A percentile compares a stretch with the other conserved stretches of the same genome.
phyloP scores from a whole-genome alignment of 2,329 filamentous ascomycete genomes.

The Exophiala sp. region DNA sequence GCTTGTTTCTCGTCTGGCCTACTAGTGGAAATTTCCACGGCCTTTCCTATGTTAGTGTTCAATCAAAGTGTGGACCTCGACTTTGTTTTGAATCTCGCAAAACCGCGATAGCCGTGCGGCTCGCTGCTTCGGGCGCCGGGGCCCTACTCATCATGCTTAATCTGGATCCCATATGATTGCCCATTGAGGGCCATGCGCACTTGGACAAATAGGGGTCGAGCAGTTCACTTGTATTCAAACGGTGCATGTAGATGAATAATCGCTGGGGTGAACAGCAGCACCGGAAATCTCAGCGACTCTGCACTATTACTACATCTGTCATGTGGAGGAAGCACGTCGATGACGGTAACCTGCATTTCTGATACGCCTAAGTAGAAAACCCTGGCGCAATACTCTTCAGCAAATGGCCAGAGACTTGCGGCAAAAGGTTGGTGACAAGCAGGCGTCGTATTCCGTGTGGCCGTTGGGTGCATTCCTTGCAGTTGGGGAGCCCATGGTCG shows the following conservation, averaged over 20 bases:
- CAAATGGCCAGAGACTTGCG: background rate
- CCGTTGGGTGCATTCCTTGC: slow-evolving; percentile 12
- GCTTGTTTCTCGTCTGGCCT: slow-evolving; percentile 23
- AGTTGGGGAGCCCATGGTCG: slow-evolving; percentile 21
- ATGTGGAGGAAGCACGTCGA: slow-evolving; percentile 7
- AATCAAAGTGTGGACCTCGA: slow-evolving; percentile 23
- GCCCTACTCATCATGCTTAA: slow-evolving; percentile 11
- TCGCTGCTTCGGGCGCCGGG: slow-evolving; percentile 10
- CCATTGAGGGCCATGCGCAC: slow-evolving; percentile 4
- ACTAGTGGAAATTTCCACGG: slow-evolving; percentile 25
- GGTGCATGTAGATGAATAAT: slow-evolving; percentile 17
- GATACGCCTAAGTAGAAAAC: slow-evolving; percentile 4
- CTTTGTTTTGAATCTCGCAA: slow-evolving; percentile 25
- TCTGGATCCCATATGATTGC: slow-evolving; percentile 6
- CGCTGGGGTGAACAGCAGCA: slow-evolving; percentile 8
- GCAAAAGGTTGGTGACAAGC: slow-evolving; percentile 2
- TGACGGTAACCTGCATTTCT: slow-evolving; percentile 14
- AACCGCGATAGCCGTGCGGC: slow-evolving; percentile 3
- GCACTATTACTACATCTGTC: background rate
- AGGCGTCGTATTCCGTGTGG: slow-evolving; percentile 1
- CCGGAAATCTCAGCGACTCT: slow-evolving; percentile 7
- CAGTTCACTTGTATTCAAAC: slow-evolving; percentile 3
- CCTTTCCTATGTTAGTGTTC: slow-evolving; percentile 13
- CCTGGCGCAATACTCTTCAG: background rate
- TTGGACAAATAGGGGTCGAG: slow-evolving; percentile 16